Base-by-base conservation (phyloP, 805 yeast species). In the Blastobotrys muscicola region DNA sequence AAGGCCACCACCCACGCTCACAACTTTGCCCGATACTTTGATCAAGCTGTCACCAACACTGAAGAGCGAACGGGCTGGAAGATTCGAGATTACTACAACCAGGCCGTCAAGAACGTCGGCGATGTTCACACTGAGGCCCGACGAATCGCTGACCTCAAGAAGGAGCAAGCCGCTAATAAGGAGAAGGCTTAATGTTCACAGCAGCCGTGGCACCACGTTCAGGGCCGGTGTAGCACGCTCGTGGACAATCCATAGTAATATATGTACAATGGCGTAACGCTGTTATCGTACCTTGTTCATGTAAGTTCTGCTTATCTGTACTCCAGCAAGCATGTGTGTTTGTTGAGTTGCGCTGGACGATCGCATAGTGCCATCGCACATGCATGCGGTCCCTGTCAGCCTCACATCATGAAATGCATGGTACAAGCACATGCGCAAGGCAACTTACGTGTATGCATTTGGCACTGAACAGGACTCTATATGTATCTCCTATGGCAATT, bases 81-180 rank as follows among this genome's bases (percentile, higher is more conserved):
- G 59, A 65, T 83, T 38, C 81, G 78, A 53, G 64, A 66, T 8
- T 81, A 78, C 60, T 84, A 83, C 62, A 63, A 72, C 29, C 70
- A 59, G 23, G 70, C 76, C 33, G 73, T 73, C 12, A 68, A 66
- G 45, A 82, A 78, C 50, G 82, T 73, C 1, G 64, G 65, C 42
- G 78, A 77, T 44, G 83, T 83, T 39, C 89, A 84, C 60, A 71
- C 68, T 43, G 90, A 83, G 63, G 94, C 94, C 15, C 69, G 70
- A 50, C 70, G 90, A 54, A 69, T 83, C 57, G 82, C 82, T 14
- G 80, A 74, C 32, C 55, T 80, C 56, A 75, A 80, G 61, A 69
- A 68, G 54, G 55, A 56, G 29, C 49, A 60, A 16, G 41, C 26
- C 26, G 26, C 39, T 16, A 29, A 37, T 7, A 15, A 20, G 16